Base-by-base conservation (phyloP, 148 eudicot genomes). In the Gaultheria prostrata region DNA sequence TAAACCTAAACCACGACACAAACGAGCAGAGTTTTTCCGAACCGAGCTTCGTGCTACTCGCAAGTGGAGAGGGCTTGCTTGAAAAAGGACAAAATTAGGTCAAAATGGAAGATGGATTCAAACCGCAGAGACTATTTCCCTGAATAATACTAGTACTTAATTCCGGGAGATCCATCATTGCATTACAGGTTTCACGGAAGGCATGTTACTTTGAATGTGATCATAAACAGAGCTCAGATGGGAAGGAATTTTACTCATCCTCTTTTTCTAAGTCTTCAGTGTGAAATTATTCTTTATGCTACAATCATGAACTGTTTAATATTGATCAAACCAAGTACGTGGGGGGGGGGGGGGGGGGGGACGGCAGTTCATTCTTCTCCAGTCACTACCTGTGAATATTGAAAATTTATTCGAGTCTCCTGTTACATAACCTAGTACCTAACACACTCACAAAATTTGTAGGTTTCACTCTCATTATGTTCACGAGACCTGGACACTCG, bases 351-450 rank as follows among this genome's bases (percentile, higher is more conserved):
- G n/a, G 32, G 70, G 30, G 32, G 70, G 30, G 24, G 70, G 70
- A 24, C 70, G 70, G 70, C 70, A 63, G 70, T 9, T 24, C 70
- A 63, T 63, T 63, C 70, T 63, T 63, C 70, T 63, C 70, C 70
- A 10, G 70, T 63, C 70, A 24, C 30, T 30, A 10, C 70, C 70
- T 63, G 30, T 24, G 26, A 63, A 10, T 24, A 24, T 2, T 21
- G 13, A 24, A 63, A 24, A n/a, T 9, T 9, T 63, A 63, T 1
- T 24, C 70, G 6, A 39, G 43, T 39, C 43, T 39, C 43, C 6
- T 39, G 4, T 4, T 3, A 35, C 39, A 3, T 35, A 3, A 39
- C 43, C 43, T 39, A 39, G 43, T 39, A 39, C 43, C 43, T 39
- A 39, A 39, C 43, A 39, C 43, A 39, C 43, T 3, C 43, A 1